phyloP scores from a whole-genome alignment of 257 asterid genomes.

The Linderniella brevidens region DNA sequence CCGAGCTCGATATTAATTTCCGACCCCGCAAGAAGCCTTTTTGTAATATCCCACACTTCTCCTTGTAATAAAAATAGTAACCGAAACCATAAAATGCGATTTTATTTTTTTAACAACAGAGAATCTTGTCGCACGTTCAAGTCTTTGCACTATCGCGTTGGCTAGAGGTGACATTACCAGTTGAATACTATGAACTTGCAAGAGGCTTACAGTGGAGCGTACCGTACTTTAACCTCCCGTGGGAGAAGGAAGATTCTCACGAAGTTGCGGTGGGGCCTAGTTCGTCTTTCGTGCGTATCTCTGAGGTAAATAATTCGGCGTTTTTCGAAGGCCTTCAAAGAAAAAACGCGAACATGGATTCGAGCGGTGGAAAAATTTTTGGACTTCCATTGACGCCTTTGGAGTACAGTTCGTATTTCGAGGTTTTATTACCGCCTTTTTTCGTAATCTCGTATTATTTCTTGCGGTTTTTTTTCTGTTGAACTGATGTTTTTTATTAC shows the following conservation, averaged over 20 bases:
- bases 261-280: slow-evolving; percentile 34
- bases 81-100: neutral
- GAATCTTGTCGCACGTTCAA: slow-evolving; percentile 80
- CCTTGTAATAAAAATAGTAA: neutral
- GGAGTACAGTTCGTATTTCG: slow-evolving; percentile 66
- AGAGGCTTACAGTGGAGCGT: slow-evolving; percentile 84
- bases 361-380: slow-evolving; percentile 21
- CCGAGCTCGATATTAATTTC: slow-evolving; percentile 35
- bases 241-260: slow-evolving; percentile 36
- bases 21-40: slow-evolving; percentile 66
- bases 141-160: slow-evolving; percentile 65
- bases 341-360: slow-evolving; percentile 17
- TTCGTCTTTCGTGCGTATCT: slow-evolving; percentile 26
- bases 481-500: slow-evolving; percentile 2
- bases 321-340: slow-evolving; percentile 19
- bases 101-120: slow-evolving; percentile 28
- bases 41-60: slow-evolving; percentile 24
- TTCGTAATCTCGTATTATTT: neutral
- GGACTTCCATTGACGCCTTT: slow-evolving; percentile 65
- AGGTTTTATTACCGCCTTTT: too few relatives aligned
- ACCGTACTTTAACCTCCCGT: slow-evolving; percentile 78
- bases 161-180: slow-evolving; percentile 64
- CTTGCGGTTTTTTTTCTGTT: neutral
- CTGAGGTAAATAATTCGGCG: slow-evolving; percentile 23
- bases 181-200: slow-evolving; percentile 69